Base-by-base conservation (phyloP, 345 rosid genomes). In the Sonneratia alba region DNA sequence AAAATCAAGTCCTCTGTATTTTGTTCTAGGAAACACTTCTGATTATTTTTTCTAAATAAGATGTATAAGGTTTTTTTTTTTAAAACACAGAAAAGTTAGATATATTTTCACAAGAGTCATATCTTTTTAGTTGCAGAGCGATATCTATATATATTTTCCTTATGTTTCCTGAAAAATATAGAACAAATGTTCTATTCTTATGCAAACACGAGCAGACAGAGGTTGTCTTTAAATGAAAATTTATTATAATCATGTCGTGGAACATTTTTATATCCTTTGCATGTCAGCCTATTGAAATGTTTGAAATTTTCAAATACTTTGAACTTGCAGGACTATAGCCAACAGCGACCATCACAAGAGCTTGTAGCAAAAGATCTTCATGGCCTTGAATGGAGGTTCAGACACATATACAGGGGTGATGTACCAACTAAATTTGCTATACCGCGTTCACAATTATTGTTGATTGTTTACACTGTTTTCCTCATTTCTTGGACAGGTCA, bases 271-370 rank as follows among this genome's bases (percentile, higher is more conserved):
- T 6, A 59, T 59, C 6, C 37, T 27, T 13, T 62, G 38, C 37
- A 9, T 62, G 38, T 62, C 2, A 13, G 13, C 32, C 13, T 12
- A 13, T 32, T n/a, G 32, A n/a, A n/a, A 32, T 62, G 38, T 13
- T 43, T 45, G 2, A 9, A 4, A 68, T 14, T 68, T 68, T 62
- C 37, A 27, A 40, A 4, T 32, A n/a, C 27, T 19, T 21, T 21
- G 59, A 76, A 66, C 45, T 53, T 81, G 83, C 73, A 92, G 99
- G 97, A 96, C 80, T 96, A 96, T 76, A 84, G 78, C 81, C 95
- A 92, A 72, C 95, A 92, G 61, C 84, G 99, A 83, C 99, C 99
- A 67, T 96, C 98, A 13, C 98, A 96, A 76, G 99, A 96, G 84
- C 97, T 96, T 62, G 87, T 89, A 42, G 99, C 98, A 13, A 92